A percentile compares a stretch with the other conserved stretches of the same genome.
These are phyloP conservation scores for Trametes coccinea DNA, from an alignment of 768 basidiomycete species.

Conservation along the genomic window DNA sequence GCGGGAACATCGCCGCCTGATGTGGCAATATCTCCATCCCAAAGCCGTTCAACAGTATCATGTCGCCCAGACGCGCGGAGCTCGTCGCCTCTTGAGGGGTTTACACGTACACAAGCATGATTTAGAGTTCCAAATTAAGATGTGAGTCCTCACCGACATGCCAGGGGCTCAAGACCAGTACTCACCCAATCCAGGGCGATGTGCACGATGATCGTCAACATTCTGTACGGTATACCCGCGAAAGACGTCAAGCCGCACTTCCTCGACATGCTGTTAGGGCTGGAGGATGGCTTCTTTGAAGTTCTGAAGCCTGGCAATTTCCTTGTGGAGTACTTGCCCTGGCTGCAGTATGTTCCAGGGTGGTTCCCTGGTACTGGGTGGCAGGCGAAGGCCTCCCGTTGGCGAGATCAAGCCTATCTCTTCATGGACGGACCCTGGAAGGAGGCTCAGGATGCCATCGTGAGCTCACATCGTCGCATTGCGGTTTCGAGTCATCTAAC, in stretches of 20 bases:
- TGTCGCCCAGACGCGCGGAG: not conserved
- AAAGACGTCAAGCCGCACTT: too few relatives aligned
- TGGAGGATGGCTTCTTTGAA: too few relatives aligned
- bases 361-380: constrained; percentile 70
- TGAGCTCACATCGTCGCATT: constrained; percentile 23
- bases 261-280: too few relatives aligned
- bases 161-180: too few relatives aligned
- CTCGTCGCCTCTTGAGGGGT: not conserved
- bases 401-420: constrained; percentile 61
- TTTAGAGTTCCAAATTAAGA: not conserved
- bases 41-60: not conserved
- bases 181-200: too few relatives aligned
- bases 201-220: too few relatives aligned
- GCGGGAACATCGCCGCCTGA: constrained; percentile 3
- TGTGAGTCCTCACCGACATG: not conserved
- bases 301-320: too few relatives aligned
- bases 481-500: too few relatives aligned
- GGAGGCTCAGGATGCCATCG: constrained; percentile 54
- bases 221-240: too few relatives aligned
- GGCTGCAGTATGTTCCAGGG: constrained; percentile 51
- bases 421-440: constrained; percentile 61
- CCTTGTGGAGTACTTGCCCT: constrained; percentile 13
- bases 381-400: constrained; percentile 51
- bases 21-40: constrained; percentile 2
- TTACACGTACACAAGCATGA: not conserved